Conservation (phyloP, 2,329 filamentous ascomycete genomes). For the Fusarium metavorans region DNA sequence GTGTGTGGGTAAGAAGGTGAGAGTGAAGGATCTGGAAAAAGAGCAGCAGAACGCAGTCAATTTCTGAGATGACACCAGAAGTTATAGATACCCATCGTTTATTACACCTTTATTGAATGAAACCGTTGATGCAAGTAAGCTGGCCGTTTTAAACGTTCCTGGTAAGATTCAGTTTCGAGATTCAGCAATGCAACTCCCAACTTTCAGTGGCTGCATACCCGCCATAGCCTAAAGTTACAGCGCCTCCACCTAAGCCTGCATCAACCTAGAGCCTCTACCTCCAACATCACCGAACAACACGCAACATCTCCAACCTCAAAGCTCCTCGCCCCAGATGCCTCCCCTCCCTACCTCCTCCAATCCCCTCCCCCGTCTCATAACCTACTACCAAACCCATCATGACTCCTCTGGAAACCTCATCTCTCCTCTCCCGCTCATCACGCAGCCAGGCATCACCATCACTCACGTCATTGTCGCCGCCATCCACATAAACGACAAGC, state of each 20-base stretch:
- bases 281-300: not conserved
- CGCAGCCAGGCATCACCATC: constrained; percentile 59
- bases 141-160: not conserved
- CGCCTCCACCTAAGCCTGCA: constrained; percentile 23
- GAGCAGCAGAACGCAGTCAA: constrained; percentile 16
- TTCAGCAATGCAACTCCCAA: not conserved
- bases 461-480: constrained; percentile 91
- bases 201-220: constrained; percentile 27
- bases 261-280: constrained; percentile 1
- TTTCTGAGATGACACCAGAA: constrained; percentile 24
- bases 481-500: constrained; percentile 80
- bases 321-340: constrained; percentile 42
- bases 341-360: constrained; percentile 45
- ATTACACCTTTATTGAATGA: too few relatives aligned
- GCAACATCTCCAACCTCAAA: not conserved
- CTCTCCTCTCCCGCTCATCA: constrained; percentile 66
- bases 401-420: constrained; percentile 57
- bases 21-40: constrained; percentile 34
- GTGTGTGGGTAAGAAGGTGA: constrained; percentile 44
- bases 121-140: not conserved
- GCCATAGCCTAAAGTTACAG: constrained; percentile 8
- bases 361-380: constrained; percentile 60
- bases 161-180: not conserved
- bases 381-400: constrained; percentile 69
- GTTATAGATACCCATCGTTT: not conserved